Conservation (phyloP, 306 rosid genomes). For the Senna siamea region DNA sequence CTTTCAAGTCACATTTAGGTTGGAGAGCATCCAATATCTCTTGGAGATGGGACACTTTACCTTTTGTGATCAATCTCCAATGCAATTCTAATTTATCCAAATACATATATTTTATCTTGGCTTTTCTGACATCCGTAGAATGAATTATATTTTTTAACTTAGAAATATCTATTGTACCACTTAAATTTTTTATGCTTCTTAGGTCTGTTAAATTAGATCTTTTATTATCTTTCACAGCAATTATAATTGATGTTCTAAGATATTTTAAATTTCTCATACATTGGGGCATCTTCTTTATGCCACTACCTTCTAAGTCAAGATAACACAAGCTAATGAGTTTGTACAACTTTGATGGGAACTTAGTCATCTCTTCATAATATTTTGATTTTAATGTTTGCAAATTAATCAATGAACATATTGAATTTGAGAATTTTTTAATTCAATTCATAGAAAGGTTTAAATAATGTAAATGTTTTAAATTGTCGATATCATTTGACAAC, state of each 20-base stretch:
- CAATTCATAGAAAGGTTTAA: not conserved
- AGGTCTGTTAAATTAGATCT: not conserved
- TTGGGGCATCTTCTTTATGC: not conserved
- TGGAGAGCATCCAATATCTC: not conserved
- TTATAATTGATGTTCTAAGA: not conserved
- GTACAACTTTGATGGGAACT: not conserved
- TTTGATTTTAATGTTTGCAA: not conserved
- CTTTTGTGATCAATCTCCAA: not conserved
- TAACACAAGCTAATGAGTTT: not conserved
- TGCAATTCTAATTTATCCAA: not conserved
- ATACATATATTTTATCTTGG: constrained; percentile 5
- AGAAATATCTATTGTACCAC: no score
- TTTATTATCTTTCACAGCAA: not conserved
- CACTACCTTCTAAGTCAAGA: not conserved
- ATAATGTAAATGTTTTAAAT: not conserved
- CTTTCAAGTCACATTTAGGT: not conserved
- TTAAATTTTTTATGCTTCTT: no score
- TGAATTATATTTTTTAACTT: no score
- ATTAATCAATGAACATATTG: not conserved
- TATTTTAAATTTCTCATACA: not conserved
- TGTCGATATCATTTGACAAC: not conserved
- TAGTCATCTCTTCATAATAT: not conserved
- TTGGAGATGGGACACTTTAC: no score
- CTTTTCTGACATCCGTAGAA: no score
- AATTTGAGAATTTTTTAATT: not conserved